Evolutionary conservation across 108 stramenopile genomes (phyloP), one percentile per base, ranked within the genome.

Genomic region (Cyclotella baltica): DNA sequence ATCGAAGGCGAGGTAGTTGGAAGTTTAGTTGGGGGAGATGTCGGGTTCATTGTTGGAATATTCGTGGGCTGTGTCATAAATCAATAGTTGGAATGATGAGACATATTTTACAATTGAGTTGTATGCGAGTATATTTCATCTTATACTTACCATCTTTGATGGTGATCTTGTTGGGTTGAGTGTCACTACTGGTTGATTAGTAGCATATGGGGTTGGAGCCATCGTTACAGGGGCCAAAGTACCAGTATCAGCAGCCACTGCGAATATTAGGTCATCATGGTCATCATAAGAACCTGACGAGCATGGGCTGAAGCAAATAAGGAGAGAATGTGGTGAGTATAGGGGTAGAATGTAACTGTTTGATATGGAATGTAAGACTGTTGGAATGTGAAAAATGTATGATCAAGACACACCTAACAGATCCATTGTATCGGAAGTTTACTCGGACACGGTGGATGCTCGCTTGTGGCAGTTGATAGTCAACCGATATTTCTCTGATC

Each of bases 351-450:
- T n/a, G n/a, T n/a, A n/a, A n/a, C n/a, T n/a, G n/a, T n/a, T n/a
- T n/a, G n/a, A n/a, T n/a, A n/a, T n/a, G n/a, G n/a, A n/a, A n/a
- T n/a, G n/a, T n/a, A n/a, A n/a, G n/a, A n/a, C n/a, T n/a, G 11
- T n/a, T 10, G 19, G 11, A 52, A 52, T n/a, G 51, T n/a, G 10
- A n/a, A n/a, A 52, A n/a, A 19, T 52, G 18, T 19, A n/a, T n/a
- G n/a, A 52, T n/a, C 19, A 19, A 52, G n/a, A 52, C 51, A 52
- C n/a, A 52, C 51, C 19, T 52, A 4, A 52, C 51, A 52, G 18
- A n/a, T 52, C 51, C 53, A 6, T 19, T 18, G 65, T 75, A 75
- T 9, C 65, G 46, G 29, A 75, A 75, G 65, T 67, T 75, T 2
- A 75, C 74, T 34, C 74, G 35, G 8, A 75, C 74, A 19, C 63